phyloP scores from a whole-genome alignment of 352 stramenopile species.

The Globisporangium apiculatum region DNA sequence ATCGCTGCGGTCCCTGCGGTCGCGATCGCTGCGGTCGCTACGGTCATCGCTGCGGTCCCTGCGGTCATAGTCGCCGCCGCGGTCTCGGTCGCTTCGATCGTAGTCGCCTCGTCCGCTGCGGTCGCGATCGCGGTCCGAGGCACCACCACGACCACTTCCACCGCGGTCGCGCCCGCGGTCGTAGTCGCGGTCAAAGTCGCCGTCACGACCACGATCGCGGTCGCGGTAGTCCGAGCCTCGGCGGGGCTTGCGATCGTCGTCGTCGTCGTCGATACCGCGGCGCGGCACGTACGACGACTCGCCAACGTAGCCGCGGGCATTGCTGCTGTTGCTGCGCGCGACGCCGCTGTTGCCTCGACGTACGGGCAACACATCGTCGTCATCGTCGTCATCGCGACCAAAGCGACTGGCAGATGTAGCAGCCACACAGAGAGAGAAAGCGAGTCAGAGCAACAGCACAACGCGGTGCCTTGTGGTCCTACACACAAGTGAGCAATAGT shows the following conservation, averaged over 20 bases:
- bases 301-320: conserved; percentile 6
- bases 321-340: conserved; percentile 11
- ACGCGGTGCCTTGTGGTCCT: too few species aligned
- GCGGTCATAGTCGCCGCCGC: conserved; percentile 13
- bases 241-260: conserved; percentile 31
- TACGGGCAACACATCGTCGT: conserved; percentile 29
- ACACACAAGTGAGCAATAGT: too few species aligned
- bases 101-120: conserved; percentile 16
- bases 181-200: conserved; percentile 14
- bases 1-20: conserved; percentile 12
- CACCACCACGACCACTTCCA: not conserved
- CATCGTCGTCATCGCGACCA: conserved; percentile 60
- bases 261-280: conserved; percentile 28
- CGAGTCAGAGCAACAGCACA: not conserved
- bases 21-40: conserved; percentile 20
- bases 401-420: conserved; percentile 39
- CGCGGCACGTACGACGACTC: conserved; percentile 18
- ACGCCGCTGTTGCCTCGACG: conserved; percentile 18
- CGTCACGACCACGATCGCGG: conserved; percentile 1
- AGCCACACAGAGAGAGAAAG: not conserved
- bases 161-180: conserved; percentile 18
- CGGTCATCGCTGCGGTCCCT: conserved; percentile 22
- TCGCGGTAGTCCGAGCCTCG: conserved; percentile 13
- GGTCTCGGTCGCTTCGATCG: conserved; percentile 15
- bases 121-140: conserved; percentile 9